Base-by-base conservation (phyloP, 2,329 filamentous ascomycete species). In the Sordariomycetes sp. region DNA sequence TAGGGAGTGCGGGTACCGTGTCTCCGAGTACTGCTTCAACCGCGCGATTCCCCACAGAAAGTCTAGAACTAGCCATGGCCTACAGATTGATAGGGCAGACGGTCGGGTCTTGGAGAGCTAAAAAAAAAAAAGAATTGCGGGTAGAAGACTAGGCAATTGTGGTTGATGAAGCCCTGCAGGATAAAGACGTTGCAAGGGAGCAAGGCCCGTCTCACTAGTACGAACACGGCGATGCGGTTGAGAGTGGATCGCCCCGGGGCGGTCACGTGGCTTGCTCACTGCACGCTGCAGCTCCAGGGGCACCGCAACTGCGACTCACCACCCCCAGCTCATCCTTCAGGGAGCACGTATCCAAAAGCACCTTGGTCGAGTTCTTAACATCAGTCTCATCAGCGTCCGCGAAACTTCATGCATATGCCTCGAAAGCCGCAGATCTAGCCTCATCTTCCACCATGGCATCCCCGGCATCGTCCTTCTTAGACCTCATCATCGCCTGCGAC, bases 401-500 rank as follows among this genome's bases (percentile, higher is more conserved):
- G n/a, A 2, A 45, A n/a, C 39, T 13, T 17, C 2, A 42, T 8
- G 28, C 4, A n/a, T 8, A n/a, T 45, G 10, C 15, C n/a, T n/a
- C 39, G 39, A 17, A 45, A 15, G 13, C n/a, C n/a, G n/a, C n/a
- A 45, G n/a, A 7, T 15, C 2, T 10, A 39, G 45, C n/a, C 22
- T 8, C 8, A 7, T 50, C 10, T 39, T 39, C 36, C 45, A 22
- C 8, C n/a, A 50, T 50, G 45, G 45, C 20, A 20, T 50, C 20
- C 20, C 45, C 45, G n/a, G n/a, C 45, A 10, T 24, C 8, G n/a
- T 10, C 45, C 17, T 60, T 57, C 36, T 22, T 88, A 62, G 82
- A 84, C 20, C 72, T 95, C 59, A 87, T 95, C 59, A 69, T 78
- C 50, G 78, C 80, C 10, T 90, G 85, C 66, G 70, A 83, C 53